These are phyloP conservation scores for Rhipidocladum racemiflorum DNA, from an alignment of 176 grass and related monocot genomes.

Conservation along the genomic window DNA sequence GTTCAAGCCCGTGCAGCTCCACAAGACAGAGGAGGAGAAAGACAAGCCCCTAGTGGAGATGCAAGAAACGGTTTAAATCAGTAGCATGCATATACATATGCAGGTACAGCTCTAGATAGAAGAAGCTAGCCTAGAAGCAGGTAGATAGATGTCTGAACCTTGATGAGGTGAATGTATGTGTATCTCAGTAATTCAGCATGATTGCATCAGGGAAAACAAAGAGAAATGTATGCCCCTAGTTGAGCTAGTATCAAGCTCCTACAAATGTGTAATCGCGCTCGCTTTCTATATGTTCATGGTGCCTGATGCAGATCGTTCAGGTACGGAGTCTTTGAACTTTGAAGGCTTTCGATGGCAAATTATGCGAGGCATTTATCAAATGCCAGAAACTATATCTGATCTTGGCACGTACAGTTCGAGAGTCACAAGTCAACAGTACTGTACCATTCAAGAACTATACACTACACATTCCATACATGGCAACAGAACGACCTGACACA, in stretches of 20 bases:
- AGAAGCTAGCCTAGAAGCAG: neutral
- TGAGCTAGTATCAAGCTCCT: neutral
- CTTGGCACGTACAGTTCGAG: neutral
- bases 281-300: neutral
- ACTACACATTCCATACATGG: neutral
- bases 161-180: neutral
- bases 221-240: neutral
- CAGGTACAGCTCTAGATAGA: conserved; percentile 21
- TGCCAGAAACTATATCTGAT: neutral
- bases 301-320: neutral
- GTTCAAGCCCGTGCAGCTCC: conserved; percentile 52
- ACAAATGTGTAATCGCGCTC: neutral
- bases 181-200: neutral
- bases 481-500: neutral
- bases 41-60: conserved; percentile 33
- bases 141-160: conserved; percentile 17
- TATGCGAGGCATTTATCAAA: neutral
- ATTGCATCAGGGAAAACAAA: conserved; percentile 18
- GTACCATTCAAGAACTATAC: neutral
- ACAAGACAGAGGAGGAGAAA: conserved; percentile 25
- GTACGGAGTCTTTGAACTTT: neutral
- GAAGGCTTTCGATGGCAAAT: neutral
- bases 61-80: conserved; percentile 38
- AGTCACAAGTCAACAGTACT: neutral
- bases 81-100: neutral